Conservation (phyloP, 2,329 filamentous ascomycete genomes). For the Aureobasidium sp. region DNA sequence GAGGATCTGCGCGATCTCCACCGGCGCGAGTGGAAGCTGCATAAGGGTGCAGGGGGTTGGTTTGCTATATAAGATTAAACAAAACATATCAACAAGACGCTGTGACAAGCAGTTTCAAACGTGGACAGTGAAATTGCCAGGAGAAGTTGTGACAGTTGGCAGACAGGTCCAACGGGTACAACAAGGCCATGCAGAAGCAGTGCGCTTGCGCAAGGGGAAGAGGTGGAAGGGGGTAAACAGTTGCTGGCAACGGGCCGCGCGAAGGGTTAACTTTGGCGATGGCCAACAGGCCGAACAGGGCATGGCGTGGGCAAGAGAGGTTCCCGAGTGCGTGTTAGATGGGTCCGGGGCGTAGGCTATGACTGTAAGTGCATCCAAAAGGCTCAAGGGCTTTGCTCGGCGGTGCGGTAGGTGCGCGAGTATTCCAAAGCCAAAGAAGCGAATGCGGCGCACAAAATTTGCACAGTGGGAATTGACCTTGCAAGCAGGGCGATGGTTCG, state of each 20-base stretch:
- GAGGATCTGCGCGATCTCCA: slow-evolving; percentile 8
- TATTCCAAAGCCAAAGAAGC: slow-evolving; percentile 1
- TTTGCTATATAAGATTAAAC: slow-evolving; percentile 11
- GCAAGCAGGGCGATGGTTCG: neutral
- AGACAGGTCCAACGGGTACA: neutral
- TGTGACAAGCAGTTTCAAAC: neutral
- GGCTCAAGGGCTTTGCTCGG: slow-evolving; percentile 3
- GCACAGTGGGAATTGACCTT: neutral
- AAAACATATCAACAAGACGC: slow-evolving; percentile 7
- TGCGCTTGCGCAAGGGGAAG: slow-evolving; percentile 10
- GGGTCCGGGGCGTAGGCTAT: neutral
- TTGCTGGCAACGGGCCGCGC: slow-evolving; percentile 3
- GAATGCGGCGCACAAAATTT: slow-evolving; percentile 3
- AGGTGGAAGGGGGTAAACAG: slow-evolving; percentile 1
- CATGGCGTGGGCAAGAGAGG: neutral
- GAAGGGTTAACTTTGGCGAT: slow-evolving; percentile 11
- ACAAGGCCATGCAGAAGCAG: neutral
- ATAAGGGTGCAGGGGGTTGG: slow-evolving; percentile 4
- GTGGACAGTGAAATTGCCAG: slow-evolving; percentile 3
- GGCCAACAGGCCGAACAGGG: neutral
- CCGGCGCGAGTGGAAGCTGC: neutral
- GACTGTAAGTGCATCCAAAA: slow-evolving; percentile 1
- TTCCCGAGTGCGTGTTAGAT: neutral
- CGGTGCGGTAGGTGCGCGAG: neutral
- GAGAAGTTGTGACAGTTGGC: slow-evolving; percentile 6